Evolutionary conservation across 2,329 filamentous ascomycete genomes (phyloP).

Genomic region (Colletotrichum sidae): DNA sequence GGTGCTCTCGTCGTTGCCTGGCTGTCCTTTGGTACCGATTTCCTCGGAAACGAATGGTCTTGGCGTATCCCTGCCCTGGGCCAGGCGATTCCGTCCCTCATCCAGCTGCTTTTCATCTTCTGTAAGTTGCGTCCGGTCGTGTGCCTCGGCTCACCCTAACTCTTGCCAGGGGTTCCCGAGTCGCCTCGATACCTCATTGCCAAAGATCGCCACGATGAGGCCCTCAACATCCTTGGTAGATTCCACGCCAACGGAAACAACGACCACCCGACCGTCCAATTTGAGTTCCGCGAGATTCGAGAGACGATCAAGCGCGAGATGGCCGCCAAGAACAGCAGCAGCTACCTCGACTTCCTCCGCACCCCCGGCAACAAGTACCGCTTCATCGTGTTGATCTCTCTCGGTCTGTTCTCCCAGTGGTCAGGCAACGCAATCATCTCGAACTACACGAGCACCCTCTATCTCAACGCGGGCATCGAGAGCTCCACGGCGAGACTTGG

Average conservation of each 20-base stretch:
- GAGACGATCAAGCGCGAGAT: constrained; percentile 67
- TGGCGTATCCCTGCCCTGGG: constrained; percentile 63
- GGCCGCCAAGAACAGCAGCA: constrained; percentile 57
- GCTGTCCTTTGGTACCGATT: constrained; percentile 61
- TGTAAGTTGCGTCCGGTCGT: constrained; percentile 37
- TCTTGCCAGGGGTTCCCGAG: constrained; percentile 50
- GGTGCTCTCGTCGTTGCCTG: constrained; percentile 59
- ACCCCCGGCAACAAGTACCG: constrained; percentile 69
- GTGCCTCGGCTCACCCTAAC: too few relatives aligned
- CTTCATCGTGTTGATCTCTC: constrained; percentile 61
- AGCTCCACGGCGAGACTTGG: constrained; percentile 58
- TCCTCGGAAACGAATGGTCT: constrained; percentile 60
- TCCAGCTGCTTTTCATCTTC: constrained; percentile 64
- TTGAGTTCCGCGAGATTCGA: constrained; percentile 70
- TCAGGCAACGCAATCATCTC: constrained; percentile 70
- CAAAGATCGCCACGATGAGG: constrained; percentile 50
- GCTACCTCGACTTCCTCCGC: constrained; percentile 64
- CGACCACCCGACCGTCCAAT: constrained; percentile 64
- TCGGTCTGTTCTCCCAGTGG: constrained; percentile 71
- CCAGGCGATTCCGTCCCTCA: constrained; percentile 59
- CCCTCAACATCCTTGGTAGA: constrained; percentile 49
- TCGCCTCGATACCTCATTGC: constrained; percentile 56
- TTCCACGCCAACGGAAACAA: constrained; percentile 48
- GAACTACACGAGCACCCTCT: constrained; percentile 67
- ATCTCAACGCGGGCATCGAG: constrained; percentile 63